Conservation (phyloP, 441 rosid species). For the Erodium texanum region DNA sequence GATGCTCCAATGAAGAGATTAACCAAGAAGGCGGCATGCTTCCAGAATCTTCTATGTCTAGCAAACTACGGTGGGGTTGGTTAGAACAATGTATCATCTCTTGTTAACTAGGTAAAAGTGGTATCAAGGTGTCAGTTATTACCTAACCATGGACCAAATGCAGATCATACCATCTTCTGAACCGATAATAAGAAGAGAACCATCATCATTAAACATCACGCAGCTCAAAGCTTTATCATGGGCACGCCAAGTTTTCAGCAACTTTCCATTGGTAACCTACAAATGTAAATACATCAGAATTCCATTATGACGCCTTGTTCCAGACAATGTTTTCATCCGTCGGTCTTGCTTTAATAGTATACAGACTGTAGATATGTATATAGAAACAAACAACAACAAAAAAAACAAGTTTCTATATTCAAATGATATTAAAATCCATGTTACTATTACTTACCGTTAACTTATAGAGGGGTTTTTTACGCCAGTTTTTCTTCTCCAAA, state of each 20-base stretch:
- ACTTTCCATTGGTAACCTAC: conserved; percentile 41
- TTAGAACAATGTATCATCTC: conserved; percentile 16
- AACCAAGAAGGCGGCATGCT: conserved; percentile 23
- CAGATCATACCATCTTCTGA: conserved; percentile 39
- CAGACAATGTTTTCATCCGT: too few species aligned
- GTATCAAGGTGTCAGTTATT: conserved; percentile 6
- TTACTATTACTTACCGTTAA: too few species aligned
- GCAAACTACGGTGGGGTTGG: conserved; percentile 25
- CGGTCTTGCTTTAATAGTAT: too few species aligned
- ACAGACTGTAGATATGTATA: too few species aligned
- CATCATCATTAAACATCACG: conserved; percentile 35
- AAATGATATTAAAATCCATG: too few species aligned
- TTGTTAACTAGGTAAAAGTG: not conserved
- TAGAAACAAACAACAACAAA: too few species aligned
- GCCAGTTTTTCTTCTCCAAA: too few species aligned
- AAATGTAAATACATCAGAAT: conserved; percentile 13
- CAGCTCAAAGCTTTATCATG: conserved; percentile 38
- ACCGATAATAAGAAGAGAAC: conserved; percentile 40
- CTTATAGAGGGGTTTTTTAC: too few species aligned
- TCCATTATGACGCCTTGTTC: not conserved
- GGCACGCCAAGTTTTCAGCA: conserved; percentile 42
- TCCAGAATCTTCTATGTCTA: conserved; percentile 30
- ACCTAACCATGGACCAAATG: conserved; percentile 45
- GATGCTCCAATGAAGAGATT: conserved; percentile 32
- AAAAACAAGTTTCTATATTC: too few species aligned